Base-by-base conservation (phyloP, 305 asterid species). In the Fraxinus greggii region DNA sequence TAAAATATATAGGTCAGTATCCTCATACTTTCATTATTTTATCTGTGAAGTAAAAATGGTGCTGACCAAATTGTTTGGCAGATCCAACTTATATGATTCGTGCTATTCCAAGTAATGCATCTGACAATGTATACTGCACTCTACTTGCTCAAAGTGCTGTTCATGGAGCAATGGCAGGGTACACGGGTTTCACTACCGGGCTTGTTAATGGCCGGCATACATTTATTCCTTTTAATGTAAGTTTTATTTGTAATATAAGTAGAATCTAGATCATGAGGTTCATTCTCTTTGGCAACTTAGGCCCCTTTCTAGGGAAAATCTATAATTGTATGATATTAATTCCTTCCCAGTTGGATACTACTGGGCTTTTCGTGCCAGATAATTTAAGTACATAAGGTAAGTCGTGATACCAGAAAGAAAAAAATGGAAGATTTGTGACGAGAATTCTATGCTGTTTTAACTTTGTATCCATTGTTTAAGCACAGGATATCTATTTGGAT, bases 161-260 rank as follows among this genome's bases (percentile, higher is more conserved):
- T 35, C 92, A 89, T 80, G 92, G 92, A 87, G 89, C 89, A 48
- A 89, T 89, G 91, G 88, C 91, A 36, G 92, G 92, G 65, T 89
- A 51, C 83, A 84, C 90, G 19, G 91, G 91, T 83, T 88, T 86
- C 83, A 89, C 89, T 70, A 67, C 48, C 9, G 92, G 92, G 72
- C 85, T 89, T 78, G 92, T 89, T 21, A 84, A 89, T 85, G 89
- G 91, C 51, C 89, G 88, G 35, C 89, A 89, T 21, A 89, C 92
- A 42, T 89, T 84, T 78, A 86, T 89, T 33, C 92, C 92, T 13
- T 88, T 87, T 26, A 88, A 88, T 31, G 92, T 89, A 86, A 84
- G 92, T 85, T 77, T 73, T 26, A 10, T 24, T 26, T 24, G n/a
- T 9, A 65, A 56, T 19, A 54, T 19, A n/a, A 51, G 61, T 51